phyloP scores from a whole-genome alignment of 2,329 filamentous ascomycete species.

The Clonostachys solani region DNA sequence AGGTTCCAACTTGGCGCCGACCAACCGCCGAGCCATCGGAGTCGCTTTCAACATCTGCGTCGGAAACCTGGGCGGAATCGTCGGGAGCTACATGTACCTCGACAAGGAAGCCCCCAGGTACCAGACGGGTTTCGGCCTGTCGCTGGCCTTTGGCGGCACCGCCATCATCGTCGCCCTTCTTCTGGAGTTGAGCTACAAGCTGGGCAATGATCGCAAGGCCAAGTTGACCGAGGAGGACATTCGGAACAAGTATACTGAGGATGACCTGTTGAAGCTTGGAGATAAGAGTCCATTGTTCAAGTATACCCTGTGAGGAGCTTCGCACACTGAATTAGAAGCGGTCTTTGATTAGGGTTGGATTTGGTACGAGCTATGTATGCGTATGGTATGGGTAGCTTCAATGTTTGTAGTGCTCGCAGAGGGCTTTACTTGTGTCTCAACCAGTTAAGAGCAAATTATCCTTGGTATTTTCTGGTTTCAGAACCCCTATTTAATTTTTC shows the following conservation, averaged over 20 bases:
- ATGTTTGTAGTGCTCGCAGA: too few relatives aligned
- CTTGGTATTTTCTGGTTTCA: too few relatives aligned
- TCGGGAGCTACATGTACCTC: constrained; percentile 4
- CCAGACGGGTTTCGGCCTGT: constrained; percentile 20
- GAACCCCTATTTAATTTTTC: too few relatives aligned
- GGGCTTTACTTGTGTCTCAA: too few relatives aligned
- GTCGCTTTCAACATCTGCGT: constrained; percentile 62
- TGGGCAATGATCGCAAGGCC: constrained; percentile 12
- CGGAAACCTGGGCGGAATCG: constrained; percentile 50
- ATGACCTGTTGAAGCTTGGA: constrained; percentile 9
- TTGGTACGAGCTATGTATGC: too few relatives aligned
- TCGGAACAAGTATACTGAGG: constrained; percentile 7
- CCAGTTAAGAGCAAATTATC: too few relatives aligned
- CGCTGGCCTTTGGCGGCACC: constrained; percentile 14
- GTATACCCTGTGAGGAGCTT: constrained; percentile 4
- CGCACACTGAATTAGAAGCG: too few relatives aligned
- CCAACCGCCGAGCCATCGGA: constrained; percentile 59
- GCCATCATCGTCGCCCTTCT: constrained; percentile 13
- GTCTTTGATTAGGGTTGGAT: too few relatives aligned
- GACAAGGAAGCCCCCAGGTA: constrained; percentile 13
- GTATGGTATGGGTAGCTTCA: too few relatives aligned
- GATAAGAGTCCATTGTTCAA: constrained; percentile 12
- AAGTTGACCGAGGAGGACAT: constrained; percentile 11
- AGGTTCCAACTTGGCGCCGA: constrained; percentile 69
- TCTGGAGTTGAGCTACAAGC: constrained; percentile 16